Conservation (phyloP, 2,329 filamentous ascomycete species). For the Colletotrichum lentis region DNA sequence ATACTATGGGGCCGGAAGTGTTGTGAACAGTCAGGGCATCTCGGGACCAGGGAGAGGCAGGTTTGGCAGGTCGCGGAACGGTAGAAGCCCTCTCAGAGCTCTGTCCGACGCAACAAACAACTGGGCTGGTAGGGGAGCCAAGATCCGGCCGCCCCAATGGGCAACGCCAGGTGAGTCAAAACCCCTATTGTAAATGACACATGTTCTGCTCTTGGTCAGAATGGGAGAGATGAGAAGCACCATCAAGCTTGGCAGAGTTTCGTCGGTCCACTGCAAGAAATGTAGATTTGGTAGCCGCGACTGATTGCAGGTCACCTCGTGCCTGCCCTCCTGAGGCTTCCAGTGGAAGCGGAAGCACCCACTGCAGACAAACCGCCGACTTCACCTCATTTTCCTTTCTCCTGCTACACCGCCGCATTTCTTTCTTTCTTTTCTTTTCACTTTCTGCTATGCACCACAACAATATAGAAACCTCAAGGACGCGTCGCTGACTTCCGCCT, state of each 20-base stretch:
- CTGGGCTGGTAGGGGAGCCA: constrained; percentile 61
- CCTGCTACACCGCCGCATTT: neutral
- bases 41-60: constrained; percentile 87
- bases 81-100: constrained; percentile 69
- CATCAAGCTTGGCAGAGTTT: neutral
- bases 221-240: neutral
- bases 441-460: too few species aligned
- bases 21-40: constrained; percentile 62
- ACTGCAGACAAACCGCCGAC: constrained; percentile 7
- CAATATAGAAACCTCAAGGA: neutral
- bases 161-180: constrained; percentile 56
- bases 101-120: constrained; percentile 66
- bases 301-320: neutral
- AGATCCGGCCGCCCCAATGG: constrained; percentile 56
- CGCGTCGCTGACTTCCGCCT: constrained; percentile 38
- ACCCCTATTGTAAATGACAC: neutral
- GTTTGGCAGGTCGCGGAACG: constrained; percentile 72
- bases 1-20: constrained; percentile 58
- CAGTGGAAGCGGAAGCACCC: neutral
- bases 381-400: neutral
- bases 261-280: too few species aligned
- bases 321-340: constrained; percentile 1
- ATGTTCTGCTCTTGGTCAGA: constrained; percentile 8
- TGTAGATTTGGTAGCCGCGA: neutral
- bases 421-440: neutral